Evolutionary conservation across 371 early-diverging fungal genomes (phyloP).

Genomic region (Circinella umbellata): DNA sequence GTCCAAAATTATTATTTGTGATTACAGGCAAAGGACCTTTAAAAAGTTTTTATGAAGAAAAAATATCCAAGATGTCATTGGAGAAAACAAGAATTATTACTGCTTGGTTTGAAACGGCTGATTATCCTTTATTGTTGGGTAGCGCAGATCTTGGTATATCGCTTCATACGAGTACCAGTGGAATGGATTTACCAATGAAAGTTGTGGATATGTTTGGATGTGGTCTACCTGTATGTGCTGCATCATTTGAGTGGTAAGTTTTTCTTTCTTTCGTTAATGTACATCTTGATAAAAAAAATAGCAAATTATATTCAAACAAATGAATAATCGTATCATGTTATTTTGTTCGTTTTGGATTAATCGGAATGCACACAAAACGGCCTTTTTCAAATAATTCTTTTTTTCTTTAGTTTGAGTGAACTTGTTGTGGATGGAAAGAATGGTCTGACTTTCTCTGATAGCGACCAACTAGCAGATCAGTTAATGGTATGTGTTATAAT

Average conservation of each 20-base stretch:
- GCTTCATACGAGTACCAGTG: constrained; percentile 91
- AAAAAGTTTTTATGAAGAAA: constrained; percentile 64
- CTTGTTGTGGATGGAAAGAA: constrained; percentile 78
- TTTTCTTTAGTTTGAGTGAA: constrained; percentile 69
- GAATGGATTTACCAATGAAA: constrained; percentile 98
- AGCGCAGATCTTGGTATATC: constrained; percentile 92
- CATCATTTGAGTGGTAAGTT: constrained; percentile 63
- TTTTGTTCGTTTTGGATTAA: too few species aligned
- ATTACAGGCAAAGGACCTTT: constrained; percentile 95
- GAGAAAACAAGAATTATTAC: constrained; percentile 77
- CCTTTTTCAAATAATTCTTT: too few species aligned
- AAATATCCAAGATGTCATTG: constrained; percentile 62
- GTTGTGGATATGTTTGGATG: constrained; percentile 98
- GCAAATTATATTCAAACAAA: too few species aligned
- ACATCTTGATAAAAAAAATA: too few species aligned
- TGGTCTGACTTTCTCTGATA: constrained; percentile 77
- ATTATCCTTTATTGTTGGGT: constrained; percentile 87
- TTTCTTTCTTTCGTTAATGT: neutral
- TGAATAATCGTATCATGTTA: neutral
- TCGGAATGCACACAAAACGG: too few species aligned
- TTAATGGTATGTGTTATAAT: constrained; percentile 34
- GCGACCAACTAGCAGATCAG: constrained; percentile 68
- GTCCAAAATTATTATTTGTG: constrained; percentile 76
- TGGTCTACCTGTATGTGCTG: constrained; percentile 89
- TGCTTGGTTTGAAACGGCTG: constrained; percentile 81